Evolutionary conservation across 305 asterid species (phyloP).

Genomic region (Fraxinus angustifolia): DNA sequence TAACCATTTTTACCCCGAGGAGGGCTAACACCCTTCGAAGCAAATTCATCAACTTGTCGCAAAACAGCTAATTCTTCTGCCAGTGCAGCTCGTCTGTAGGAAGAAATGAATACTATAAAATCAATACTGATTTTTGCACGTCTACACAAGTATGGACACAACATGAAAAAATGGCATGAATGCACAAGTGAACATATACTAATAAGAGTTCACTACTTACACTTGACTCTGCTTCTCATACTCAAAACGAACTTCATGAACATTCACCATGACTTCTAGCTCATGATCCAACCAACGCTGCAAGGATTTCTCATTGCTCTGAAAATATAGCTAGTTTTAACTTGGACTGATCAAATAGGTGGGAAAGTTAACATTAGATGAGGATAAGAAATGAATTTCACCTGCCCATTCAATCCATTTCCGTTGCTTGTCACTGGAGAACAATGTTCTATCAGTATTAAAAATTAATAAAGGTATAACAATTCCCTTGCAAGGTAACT

Average conservation of each 20-base stretch:
- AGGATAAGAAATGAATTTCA: constrained; percentile 26
- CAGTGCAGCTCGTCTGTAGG: constrained; percentile 83
- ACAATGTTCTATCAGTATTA: constrained; percentile 22
- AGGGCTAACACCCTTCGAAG: constrained; percentile 82
- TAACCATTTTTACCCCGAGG: constrained; percentile 85
- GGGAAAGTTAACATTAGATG: constrained; percentile 3
- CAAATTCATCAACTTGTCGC: constrained; percentile 86
- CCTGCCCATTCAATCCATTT: constrained; percentile 79
- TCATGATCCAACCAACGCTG: constrained; percentile 98
- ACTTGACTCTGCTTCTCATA: constrained; percentile 99
- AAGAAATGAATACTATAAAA: constrained; percentile 12
- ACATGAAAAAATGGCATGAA: background rate
- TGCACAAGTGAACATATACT: background rate
- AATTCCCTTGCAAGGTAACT: constrained; percentile 3
- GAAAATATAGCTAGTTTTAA: constrained; percentile 26
- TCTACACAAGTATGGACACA: constrained; percentile 6
- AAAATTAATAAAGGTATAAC: background rate
- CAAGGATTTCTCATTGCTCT: constrained; percentile 83
- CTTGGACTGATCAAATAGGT: constrained; percentile 17
- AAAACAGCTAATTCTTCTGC: constrained; percentile 92
- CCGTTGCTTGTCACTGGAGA: constrained; percentile 71
- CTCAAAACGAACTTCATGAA: constrained; percentile 97
- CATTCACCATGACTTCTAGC: constrained; percentile 95
- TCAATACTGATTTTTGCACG: background rate
- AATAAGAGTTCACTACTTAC: constrained; percentile 46